Conservation (phyloP, 2,329 filamentous ascomycete species). For the Botrytis galanthina region DNA sequence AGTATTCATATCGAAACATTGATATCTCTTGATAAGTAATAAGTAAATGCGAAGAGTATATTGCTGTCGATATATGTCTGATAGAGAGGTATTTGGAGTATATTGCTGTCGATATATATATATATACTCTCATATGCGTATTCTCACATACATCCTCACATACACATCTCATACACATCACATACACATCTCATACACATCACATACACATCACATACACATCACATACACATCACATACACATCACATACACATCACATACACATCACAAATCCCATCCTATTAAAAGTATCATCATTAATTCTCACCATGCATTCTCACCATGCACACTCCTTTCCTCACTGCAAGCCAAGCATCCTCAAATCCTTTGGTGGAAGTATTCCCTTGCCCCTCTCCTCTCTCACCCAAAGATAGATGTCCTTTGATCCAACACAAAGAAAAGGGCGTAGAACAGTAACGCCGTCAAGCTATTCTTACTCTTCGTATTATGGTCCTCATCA, state of each 20-base stretch:
- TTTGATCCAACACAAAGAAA: constrained; percentile 16
- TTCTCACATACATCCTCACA: too few species aligned
- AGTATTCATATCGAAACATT: neutral
- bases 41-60: neutral
- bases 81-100: neutral
- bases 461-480: neutral
- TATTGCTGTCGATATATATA: neutral
- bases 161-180: neutral
- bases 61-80: neutral
- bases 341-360: constrained; percentile 2
- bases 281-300: neutral
- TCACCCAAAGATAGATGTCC: neutral
- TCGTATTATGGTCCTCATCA: neutral
- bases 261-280: neutral
- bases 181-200: too few species aligned
- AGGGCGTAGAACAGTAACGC: neutral
- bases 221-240: neutral
- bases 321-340: neutral
- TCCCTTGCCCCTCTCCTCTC: neutral
- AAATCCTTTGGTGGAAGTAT: neutral
- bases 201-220: neutral
- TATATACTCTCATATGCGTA: too few species aligned
- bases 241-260: neutral
- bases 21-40: neutral
- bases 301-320: neutral